These are phyloP conservation scores for Gnaphalium uliginosum DNA, from an alignment of 129 eudicot genomes.

Conservation along the genomic window DNA sequence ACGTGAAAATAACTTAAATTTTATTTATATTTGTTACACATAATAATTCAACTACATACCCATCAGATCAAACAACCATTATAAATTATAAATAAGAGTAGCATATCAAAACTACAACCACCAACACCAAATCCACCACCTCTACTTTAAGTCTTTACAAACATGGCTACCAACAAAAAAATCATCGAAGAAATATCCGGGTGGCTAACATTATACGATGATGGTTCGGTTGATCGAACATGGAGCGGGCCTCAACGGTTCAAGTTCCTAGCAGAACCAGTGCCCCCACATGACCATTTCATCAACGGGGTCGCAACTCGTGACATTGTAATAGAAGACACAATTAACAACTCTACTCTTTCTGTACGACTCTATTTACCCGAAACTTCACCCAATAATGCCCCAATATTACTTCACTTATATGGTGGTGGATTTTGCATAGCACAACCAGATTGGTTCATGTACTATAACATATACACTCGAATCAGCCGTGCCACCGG, in stretches of 20 bases:
- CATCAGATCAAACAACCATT: too few species aligned
- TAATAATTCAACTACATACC: too few species aligned
- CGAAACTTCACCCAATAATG: conserved; percentile 26
- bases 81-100: too few species aligned
- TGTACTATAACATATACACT: conserved; percentile 59
- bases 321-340: conserved; percentile 29
- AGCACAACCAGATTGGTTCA: conserved; percentile 48
- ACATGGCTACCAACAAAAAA: conserved; percentile 31
- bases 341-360: conserved; percentile 10
- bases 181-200: conserved; percentile 58
- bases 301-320: conserved; percentile 49
- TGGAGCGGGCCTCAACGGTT: conserved; percentile 55
- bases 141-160: neutral
- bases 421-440: conserved; percentile 71
- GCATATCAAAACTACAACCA: neutral
- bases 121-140: neutral
- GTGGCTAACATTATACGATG: conserved; percentile 56
- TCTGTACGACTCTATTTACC: conserved; percentile 55
- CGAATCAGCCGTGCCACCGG: conserved; percentile 38
- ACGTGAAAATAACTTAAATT: too few species aligned
- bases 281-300: conserved; percentile 49
- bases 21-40: too few species aligned
- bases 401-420: conserved; percentile 57
- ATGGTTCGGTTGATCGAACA: conserved; percentile 63
- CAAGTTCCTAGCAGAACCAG: conserved; percentile 53